Percentiles rank a stretch among this genome's conserved stretches.
phyloP scores from a whole-genome alignment of 139 green algal genomes.

The Chlamydomonas eustigma region DNA sequence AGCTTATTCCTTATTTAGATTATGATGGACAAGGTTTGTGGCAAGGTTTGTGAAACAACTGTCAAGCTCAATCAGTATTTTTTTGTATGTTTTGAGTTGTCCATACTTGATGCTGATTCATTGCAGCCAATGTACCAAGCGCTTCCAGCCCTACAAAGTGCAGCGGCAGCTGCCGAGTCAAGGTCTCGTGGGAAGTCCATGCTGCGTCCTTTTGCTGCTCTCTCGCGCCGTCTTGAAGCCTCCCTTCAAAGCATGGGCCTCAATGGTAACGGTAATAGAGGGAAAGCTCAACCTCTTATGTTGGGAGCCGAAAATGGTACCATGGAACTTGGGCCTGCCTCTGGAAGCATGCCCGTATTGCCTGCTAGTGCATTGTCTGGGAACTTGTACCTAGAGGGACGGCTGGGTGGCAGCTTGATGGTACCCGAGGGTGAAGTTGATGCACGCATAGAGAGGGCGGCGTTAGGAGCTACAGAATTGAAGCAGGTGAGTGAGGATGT shows the following conservation, averaged over 20 bases:
- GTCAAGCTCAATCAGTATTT: too few species aligned
- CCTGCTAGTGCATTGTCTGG: constrained; percentile 60
- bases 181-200: background rate
- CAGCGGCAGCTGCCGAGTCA: background rate
- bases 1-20: too few species aligned
- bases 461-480: constrained; percentile 62
- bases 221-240: constrained; percentile 35
- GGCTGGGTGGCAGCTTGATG: constrained; percentile 45
- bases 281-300: background rate
- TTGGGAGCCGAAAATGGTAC: background rate
- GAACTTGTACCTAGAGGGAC: constrained; percentile 69
- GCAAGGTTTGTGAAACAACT: too few species aligned
- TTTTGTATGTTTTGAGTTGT: too few species aligned
- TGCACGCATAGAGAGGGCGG: constrained; percentile 66
- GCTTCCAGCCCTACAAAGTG: background rate
- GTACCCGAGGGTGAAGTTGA: constrained; percentile 39
- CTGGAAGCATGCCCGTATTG: background rate
- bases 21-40: too few species aligned
- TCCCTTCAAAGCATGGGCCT: constrained; percentile 30
- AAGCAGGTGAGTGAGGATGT: too few species aligned
- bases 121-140: background rate
- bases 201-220: constrained; percentile 19
- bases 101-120: too few species aligned
- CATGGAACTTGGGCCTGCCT: background rate
- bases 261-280: background rate